Evolutionary conservation across 2,329 filamentous ascomycete genomes (phyloP).

Genomic region (Periconia macrospinosa): DNA sequence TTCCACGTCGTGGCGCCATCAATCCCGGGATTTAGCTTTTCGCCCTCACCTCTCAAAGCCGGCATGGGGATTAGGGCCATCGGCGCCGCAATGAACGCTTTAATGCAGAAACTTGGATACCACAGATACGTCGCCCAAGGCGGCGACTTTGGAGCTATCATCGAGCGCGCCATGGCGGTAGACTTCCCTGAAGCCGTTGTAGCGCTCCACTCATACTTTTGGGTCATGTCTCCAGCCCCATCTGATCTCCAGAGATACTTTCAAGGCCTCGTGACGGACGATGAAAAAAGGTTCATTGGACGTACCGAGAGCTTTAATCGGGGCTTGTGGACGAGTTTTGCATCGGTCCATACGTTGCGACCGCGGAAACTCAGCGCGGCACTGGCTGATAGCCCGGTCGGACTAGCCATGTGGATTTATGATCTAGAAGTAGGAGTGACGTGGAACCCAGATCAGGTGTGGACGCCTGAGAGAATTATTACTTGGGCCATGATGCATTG

Average conservation of each 20-base stretch:
- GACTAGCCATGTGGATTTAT: not conserved
- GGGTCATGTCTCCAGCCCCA: not conserved
- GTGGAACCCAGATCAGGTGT: not conserved
- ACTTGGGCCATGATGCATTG: not conserved
- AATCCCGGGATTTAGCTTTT: slow-evolving; percentile 67
- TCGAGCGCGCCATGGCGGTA: not conserved
- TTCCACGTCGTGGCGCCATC: slow-evolving; percentile 70
- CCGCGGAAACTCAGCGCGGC: not conserved
- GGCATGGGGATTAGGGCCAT: not conserved
- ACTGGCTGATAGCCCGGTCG: not conserved
- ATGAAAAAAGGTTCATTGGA: not conserved
- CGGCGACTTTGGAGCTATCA: not conserved
- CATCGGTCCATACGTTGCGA: not conserved
- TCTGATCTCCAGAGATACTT: not conserved
- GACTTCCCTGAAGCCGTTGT: not conserved
- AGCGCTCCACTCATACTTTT: not conserved
- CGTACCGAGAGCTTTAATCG: not conserved
- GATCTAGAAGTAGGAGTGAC: not conserved
- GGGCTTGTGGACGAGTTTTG: not conserved
- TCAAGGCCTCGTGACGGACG: not conserved
- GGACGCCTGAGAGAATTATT: not conserved
- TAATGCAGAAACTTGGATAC: not conserved
- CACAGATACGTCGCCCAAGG: not conserved
- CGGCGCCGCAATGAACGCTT: not conserved
- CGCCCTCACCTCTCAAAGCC: not conserved